Evolutionary conservation across 371 early-diverging fungal genomes (phyloP).

Genomic region (Coemansia sp.): DNA sequence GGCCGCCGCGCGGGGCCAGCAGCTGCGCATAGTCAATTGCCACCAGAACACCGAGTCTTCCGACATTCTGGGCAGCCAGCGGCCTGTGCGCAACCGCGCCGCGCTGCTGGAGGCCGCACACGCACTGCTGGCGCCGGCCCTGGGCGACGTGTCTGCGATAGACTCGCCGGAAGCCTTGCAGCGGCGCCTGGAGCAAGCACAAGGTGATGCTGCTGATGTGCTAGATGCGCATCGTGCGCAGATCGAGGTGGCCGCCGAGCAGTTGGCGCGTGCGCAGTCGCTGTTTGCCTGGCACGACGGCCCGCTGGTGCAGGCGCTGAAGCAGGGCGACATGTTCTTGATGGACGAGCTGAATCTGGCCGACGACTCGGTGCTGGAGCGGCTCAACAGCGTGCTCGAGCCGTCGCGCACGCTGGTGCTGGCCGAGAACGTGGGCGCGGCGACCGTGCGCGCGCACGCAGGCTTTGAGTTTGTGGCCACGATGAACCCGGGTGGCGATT

Average conservation of each 20-base stretch:
- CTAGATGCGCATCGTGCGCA: background rate
- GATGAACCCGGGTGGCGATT: slow-evolving; percentile 99
- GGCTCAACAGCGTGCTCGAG: slow-evolving; percentile 98
- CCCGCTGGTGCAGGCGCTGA: slow-evolving; percentile 92
- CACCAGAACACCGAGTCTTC: slow-evolving; percentile 98
- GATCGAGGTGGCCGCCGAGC: slow-evolving; percentile 2
- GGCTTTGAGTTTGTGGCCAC: slow-evolving; percentile 98
- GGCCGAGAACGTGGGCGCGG: slow-evolving; percentile 74
- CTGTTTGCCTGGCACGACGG: slow-evolving; percentile 97
- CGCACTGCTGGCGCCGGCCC: slow-evolving; percentile 29
- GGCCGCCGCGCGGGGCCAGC: slow-evolving; percentile 61
- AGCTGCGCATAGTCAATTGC: slow-evolving; percentile 92
- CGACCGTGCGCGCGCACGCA: slow-evolving; percentile 42
- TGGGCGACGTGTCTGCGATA: slow-evolving; percentile 27
- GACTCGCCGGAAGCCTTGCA: slow-evolving; percentile 30
- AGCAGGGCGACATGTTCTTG: slow-evolving; percentile 91
- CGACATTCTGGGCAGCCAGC: slow-evolving; percentile 97
- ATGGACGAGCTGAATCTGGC: slow-evolving; percentile 99
- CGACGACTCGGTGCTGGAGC: slow-evolving; percentile 98
- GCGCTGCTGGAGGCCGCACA: slow-evolving; percentile 54
- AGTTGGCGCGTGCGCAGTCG: slow-evolving; percentile 43
- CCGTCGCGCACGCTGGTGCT: slow-evolving; percentile 87
- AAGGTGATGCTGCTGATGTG: background rate
- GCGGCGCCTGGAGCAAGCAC: slow-evolving; percentile 5
- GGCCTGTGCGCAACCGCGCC: slow-evolving; percentile 82